Base-by-base conservation (phyloP, 768 basidiomycete genomes). In the Agaricus bisporus region DNA sequence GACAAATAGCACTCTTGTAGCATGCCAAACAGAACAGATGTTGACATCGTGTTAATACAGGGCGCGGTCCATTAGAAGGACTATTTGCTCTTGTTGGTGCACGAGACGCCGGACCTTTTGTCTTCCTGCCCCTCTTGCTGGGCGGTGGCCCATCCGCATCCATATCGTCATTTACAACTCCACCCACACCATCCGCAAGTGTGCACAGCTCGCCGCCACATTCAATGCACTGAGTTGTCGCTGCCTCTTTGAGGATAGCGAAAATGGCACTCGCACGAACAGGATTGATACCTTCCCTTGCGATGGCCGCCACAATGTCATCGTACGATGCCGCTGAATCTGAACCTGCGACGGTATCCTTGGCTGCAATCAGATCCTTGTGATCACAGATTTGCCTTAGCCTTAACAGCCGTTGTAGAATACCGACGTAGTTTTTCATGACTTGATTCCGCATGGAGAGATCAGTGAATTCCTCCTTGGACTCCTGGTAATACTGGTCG, bases 311-410 rank as follows among this genome's bases (percentile, higher is more conserved):
- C 4, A 86, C 77, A 22, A 93, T 80, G 49, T 91, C 86, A 61
- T 95, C 90, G 61, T 91, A 93, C 28, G 84, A 82, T 42, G 70
- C 73, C 55, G 72, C 71, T 48, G 69, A 62, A 35, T 85, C 85
- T 28, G 75, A 75, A 47, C 53, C 57, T 61, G 57, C 62, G 78
- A 77, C 53, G 71, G 75, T 9, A 22, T 36, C 17, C 66, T 89
- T 87, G 41, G 83, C 84, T 62, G 87, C 79, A 4, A 98, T 88
- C 35, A 98, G 78, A 62, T 92, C 91, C 61, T 81, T 91, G 69
- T 99, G 95, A 65, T 98, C 94, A 69, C 97, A 99, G 46, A 98
- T 98, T 73, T 98, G 95, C 50, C 97, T 88, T 43, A 99, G 78
- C 20, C 95, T 90, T 49, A 99, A 75, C 54, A 98, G 91, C 75